Base-by-base conservation (phyloP, 2,329 filamentous ascomycete genomes). In the Monosporascus ibericus region DNA sequence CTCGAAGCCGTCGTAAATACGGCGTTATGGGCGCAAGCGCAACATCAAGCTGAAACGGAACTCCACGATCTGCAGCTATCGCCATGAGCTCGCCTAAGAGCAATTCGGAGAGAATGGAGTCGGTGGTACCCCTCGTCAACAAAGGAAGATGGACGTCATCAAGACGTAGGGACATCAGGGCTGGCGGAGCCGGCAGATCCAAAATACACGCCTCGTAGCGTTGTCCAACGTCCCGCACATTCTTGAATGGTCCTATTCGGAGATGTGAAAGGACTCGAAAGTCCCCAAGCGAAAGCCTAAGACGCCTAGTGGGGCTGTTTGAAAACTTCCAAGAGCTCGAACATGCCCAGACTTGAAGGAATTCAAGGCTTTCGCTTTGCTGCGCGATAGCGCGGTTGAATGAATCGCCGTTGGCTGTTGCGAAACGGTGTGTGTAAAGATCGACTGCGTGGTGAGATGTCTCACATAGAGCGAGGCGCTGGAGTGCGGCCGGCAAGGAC, bases 301-400 rank as follows among this genome's bases (percentile, higher is more conserved):
- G 36, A 9, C 6, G 38, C 34, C n/a, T 48, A 37, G 9, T 6
- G 20, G 18, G 3, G 24, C 9, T 37, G 6, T 8, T 24, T 18
- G 42, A 15, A n/a, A n/a, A 48, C 14, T 47, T 9, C 22, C 18
- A 14, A 36, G 17, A 37, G 6, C 22, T 24, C 20, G 34, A 15
- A 22, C 25, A 9, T 30, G 48, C 15, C 47, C 50, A 24, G 48
- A 58, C 48, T 5, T 48, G 30, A 22, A 58, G 56, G 36, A 47
- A 44, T 24, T 55, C 40, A 5, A 58, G 51, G 22, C 48, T 58
- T 6, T n/a, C 15, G 15, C 51, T 39, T 18, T 57, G 56, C 36
- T 58, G 56, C 5, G 50, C 18, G 48, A 58, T 52, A 30, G 56
- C 56, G 6, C 42, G 38, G 49, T 58, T 58, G 42, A 58, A 51